Evolutionary conservation across 345 rosid genomes (phyloP).

Genomic region (Aethionema arabicum): DNA sequence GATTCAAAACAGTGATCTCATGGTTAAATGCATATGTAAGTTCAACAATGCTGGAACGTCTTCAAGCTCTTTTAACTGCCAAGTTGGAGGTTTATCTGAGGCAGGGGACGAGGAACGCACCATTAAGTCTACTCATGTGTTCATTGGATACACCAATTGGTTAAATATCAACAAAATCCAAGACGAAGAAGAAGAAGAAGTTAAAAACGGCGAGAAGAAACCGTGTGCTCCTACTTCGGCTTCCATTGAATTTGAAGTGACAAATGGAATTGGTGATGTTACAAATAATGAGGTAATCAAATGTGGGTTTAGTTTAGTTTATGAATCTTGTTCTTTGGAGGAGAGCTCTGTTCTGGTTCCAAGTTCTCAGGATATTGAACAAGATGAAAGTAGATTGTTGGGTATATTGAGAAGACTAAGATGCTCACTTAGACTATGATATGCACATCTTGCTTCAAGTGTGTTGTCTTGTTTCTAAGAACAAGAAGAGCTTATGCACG

Average conservation of each 20-base stretch:
- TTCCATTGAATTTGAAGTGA: constrained; percentile 6
- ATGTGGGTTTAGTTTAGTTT: constrained; percentile 19
- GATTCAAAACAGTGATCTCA: no score
- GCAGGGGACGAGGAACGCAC: not conserved
- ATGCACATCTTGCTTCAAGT: no score
- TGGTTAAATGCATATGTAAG: no score
- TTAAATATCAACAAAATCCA: constrained; percentile 5
- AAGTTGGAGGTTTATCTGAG: constrained; percentile 19
- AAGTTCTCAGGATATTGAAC: no score
- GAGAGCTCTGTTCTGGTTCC: no score
- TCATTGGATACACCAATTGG: constrained; percentile 26
- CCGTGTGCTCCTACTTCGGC: constrained; percentile 1
- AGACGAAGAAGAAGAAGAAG: no score
- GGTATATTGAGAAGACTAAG: no score
- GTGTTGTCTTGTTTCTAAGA: constrained; percentile 66
- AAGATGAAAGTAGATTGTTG: no score
- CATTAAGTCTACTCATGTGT: constrained; percentile 4
- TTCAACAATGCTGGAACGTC: not conserved
- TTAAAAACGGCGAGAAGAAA: no score
- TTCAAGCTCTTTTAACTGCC: constrained; percentile 4
- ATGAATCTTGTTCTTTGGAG: constrained; percentile 8
- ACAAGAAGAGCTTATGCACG: constrained; percentile 74
- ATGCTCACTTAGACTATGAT: no score
- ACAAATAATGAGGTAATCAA: not conserved
- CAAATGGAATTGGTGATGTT: constrained; percentile 11